Base-by-base conservation (phyloP, 2,329 filamentous ascomycete genomes). In the Chaetomium strumarium region DNA sequence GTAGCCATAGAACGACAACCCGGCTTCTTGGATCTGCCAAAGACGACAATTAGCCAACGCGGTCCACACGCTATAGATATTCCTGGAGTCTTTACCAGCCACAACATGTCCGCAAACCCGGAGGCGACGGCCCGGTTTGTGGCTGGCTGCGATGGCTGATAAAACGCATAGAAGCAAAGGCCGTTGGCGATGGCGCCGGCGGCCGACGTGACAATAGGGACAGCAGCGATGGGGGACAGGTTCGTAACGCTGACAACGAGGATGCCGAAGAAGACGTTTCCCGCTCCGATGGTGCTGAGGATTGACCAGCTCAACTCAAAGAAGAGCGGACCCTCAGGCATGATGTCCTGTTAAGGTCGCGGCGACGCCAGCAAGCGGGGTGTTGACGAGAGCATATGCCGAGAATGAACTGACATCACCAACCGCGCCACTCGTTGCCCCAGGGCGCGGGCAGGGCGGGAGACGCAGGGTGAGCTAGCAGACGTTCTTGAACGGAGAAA, bases 1-100 rank as follows among this genome's bases (percentile, higher is more conserved):
- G 59, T 78, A 80, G 50, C 77, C 78, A 48, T 74, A 75, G 46
- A 75, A 72, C 1, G 71, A 73, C 30, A 74, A 48, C 0, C 72
- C 71, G 3, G 70, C 71, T 63, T 74, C 72, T 63, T 74, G 72
- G 31, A 74, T 58, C 71, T 73, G n/a, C 45, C 33, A 3, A 5
- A 41, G 20, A 29, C 16, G 45, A 16, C 10, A 14, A 16, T 38
- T 9, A 46, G 43, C 30, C 14, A 19, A 40, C 14, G n/a, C n/a
- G n/a, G n/a, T n/a, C n/a, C n/a, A n/a, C n/a, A n/a, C n/a, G n/a
- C n/a, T n/a, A n/a, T n/a, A n/a, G n/a, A n/a, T n/a, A n/a, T 8
- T 29, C 20, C 14, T 3, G 16, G 19, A n/a, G 17, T 56, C 58
- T 38, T 38, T 52, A 73, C 70, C 63, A 74, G 56, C 72, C 72